Base-by-base conservation (phyloP, 2,329 filamentous ascomycete genomes). In the Raffaelea deltoideospora region DNA sequence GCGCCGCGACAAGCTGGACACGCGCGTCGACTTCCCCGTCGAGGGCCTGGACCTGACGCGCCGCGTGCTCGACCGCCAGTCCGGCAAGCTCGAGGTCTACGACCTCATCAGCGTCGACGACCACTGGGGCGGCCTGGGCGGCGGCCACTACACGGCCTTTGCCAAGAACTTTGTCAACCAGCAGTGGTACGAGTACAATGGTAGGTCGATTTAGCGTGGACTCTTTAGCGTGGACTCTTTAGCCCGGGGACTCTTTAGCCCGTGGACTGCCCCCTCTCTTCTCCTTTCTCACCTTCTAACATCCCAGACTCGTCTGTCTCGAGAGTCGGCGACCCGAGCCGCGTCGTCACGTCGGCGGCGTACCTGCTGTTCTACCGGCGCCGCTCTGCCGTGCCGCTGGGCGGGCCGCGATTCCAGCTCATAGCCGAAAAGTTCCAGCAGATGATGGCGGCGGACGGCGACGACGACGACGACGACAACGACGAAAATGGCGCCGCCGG, bases 301-400 rank as follows among this genome's bases (percentile, higher is more conserved):
- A 9, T 5, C 5, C 9, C 28, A 93, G 87, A 95, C 58, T 81
- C 83, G 8, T 73, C 70, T 11, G 83, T 86, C 15, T 71, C 67
- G 24, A 67, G 67, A 46, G 65, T 70, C 7, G 65, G 63, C 21
- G 70, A 82, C 41, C 64, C 75, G 0, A 57, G 69, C 24, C 64
- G 63, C 21, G 72, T 85, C 9, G 72, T 93, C 5, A 81, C 83
- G 5, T 60, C 72, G 14, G 78, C 81, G 17, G 90, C 90, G 0
- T 98, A 98, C 57, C 69, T 98, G 10, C 67, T 98, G 24, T 98
- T 98, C 65, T 98, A 98, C 60, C 83, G 90, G 29, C 81, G 90
- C 39, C 79, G 85, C 44, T 84, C 85, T 5, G 66, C 71, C 8
- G 59, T 58, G 43, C 81, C 85, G 43, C 73, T 98, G 45, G 90